Base-by-base conservation (phyloP, 1,284 basidiomycete genomes). In the Trichosporon sp. region DNA sequence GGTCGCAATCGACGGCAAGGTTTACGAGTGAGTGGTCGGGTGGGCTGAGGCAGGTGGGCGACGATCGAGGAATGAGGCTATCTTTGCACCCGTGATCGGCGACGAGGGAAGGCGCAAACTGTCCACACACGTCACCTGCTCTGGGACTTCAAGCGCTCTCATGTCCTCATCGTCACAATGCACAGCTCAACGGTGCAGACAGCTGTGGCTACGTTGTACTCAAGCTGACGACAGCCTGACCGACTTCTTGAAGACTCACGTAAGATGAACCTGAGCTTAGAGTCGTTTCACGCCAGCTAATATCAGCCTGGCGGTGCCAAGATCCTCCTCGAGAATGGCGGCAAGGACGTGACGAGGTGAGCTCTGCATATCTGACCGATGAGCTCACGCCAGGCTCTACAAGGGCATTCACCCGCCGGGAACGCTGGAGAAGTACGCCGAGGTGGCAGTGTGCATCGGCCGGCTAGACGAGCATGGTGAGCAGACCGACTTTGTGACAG, bases 401-500 rank as follows among this genome's bases (percentile, higher is more conserved):
- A 62, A 70, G 56, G 62, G 62, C 16, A 70, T 72, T 37, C 70
- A 72, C 62, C 67, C 67, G 3, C 58, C 65, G 1, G 66, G 65
- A 13, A 73, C 73, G 11, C 60, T 75, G 16, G 67, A 73, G 56
- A 66, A 69, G 60, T 69, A 71, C 56, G 29, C 69, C 21, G 58
- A 58, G 6, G 29, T 36, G n/a, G 63, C 65, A 21, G 62, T 66
- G 37, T 96, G 95, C 76, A 82, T 99, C 31, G 79, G 85, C 62
- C 95, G 99, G 79, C 86, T 99, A 19, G 90, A 99, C 13, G 86
- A 87, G 70, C 85, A 93, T 60, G 87, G 88, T 2, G 80, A 85
- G 69, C 98, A 97, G 73, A 95, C 95, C 0, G 83, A 88, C 8
- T 81, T 91, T n/a, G n/a, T n/a, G n/a, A 4, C 23, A 14, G 29